These are phyloP conservation scores for Paradendryphiella salina DNA, from an alignment of 2,329 filamentous ascomycete species.

Conservation along the genomic window DNA sequence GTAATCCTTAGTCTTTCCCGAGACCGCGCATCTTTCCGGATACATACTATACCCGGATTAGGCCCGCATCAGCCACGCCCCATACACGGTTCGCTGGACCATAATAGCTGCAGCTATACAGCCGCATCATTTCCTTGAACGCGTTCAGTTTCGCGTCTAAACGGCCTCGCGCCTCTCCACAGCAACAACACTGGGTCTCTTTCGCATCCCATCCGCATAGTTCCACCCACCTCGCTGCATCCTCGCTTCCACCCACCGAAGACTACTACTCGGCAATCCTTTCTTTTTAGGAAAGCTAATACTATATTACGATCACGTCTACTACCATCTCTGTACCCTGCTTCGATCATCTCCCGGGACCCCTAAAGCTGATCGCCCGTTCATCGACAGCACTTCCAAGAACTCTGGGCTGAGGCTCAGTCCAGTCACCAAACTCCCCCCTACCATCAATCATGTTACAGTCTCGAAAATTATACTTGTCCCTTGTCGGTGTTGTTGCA, in stretches of 20 bases:
- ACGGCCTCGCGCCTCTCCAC: constrained; percentile 34
- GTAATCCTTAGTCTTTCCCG: constrained; percentile 8
- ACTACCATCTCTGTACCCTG: background rate
- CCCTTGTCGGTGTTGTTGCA: constrained; percentile 39
- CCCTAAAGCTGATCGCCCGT: background rate
- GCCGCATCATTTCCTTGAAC: constrained; percentile 32
- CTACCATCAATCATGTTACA: constrained; percentile 22
- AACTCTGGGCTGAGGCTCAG: constrained; percentile 6
- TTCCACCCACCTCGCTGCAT: constrained; percentile 13
- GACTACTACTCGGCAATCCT: constrained; percentile 10
- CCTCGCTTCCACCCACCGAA: constrained; percentile 8
- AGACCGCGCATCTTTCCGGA: constrained; percentile 21
- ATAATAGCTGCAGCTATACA: constrained; percentile 21
- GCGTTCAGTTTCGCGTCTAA: constrained; percentile 35
- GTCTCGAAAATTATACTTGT: constrained; percentile 39
- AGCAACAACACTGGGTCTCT: constrained; percentile 30
- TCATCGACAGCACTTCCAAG: constrained; percentile 5
- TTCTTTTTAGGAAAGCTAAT: constrained; percentile 6
- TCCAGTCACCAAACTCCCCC: constrained; percentile 8
- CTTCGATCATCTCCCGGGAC: background rate
- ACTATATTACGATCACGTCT: constrained; percentile 7
- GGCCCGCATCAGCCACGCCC: constrained; percentile 39
- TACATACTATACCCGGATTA: constrained; percentile 21
- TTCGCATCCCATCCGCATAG: constrained; percentile 25
- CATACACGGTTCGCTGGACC: constrained; percentile 24